Evolutionary conservation across 768 basidiomycete genomes (phyloP).

Genomic region (Hygrophorus russula): DNA sequence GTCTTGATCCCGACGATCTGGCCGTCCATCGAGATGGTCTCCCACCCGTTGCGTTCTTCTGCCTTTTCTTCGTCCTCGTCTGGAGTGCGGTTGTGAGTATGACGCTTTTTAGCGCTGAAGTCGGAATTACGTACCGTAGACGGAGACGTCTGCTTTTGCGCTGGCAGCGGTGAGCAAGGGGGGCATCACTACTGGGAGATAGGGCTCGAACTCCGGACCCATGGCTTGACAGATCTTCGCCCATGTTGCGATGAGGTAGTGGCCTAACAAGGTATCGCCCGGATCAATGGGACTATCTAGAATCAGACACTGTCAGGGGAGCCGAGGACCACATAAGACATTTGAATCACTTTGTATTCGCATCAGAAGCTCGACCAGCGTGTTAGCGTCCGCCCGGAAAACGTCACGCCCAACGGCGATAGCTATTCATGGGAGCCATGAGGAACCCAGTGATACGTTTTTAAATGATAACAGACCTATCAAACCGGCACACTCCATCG

Average conservation of each 20-base stretch:
- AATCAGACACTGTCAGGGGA: background rate
- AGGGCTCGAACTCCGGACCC: slow-evolving; percentile 78
- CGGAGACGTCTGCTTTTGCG: slow-evolving; percentile 69
- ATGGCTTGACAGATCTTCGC: slow-evolving; percentile 82
- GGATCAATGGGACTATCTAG: slow-evolving; percentile 59
- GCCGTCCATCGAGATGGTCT: slow-evolving; percentile 68
- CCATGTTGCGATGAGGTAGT: slow-evolving; percentile 82
- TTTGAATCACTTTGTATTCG: slow-evolving; percentile 57
- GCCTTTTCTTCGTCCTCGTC: slow-evolving; percentile 45
- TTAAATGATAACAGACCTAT: slow-evolving; percentile 47
- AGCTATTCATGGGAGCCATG: slow-evolving; percentile 29
- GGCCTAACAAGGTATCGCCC: slow-evolving; percentile 56
- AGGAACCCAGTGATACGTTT: background rate
- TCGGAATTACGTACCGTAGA: slow-evolving; percentile 41
- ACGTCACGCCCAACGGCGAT: slow-evolving; percentile 79
- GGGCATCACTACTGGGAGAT: slow-evolving; percentile 78
- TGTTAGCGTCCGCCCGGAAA: slow-evolving; percentile 64
- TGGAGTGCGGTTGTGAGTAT: slow-evolving; percentile 10
- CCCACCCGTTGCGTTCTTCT: slow-evolving; percentile 66
- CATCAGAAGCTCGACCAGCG: slow-evolving; percentile 63
- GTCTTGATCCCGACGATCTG: slow-evolving; percentile 70
- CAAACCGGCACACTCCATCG: slow-evolving; percentile 86
- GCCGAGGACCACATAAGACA: background rate
- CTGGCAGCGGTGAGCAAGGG: slow-evolving; percentile 62
- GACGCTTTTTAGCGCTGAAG: background rate